Conservation (phyloP, 306 rosid species). For the Cicer chorassanicum region DNA sequence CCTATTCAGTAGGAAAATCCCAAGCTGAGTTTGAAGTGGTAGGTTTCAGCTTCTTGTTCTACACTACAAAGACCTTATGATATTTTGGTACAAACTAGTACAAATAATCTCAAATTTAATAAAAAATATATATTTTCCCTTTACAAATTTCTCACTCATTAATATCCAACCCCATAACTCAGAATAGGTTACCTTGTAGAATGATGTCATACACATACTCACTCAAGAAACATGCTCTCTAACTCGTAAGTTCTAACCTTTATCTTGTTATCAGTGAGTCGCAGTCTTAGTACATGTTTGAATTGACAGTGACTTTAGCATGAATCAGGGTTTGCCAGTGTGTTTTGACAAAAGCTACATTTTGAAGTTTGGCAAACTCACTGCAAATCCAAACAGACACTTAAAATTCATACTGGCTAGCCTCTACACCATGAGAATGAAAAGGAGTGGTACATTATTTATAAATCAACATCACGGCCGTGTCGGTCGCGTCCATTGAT, state of each 20-base stretch:
- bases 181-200: constrained; percentile 33
- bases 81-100: constrained; percentile 39
- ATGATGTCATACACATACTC: constrained; percentile 16
- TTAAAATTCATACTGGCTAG: constrained; percentile 18
- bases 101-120: constrained; percentile 44
- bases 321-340: no score
- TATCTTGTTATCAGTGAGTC: constrained; percentile 25
- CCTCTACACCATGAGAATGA: constrained; percentile 31
- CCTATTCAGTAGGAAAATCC: constrained; percentile 13
- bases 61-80: constrained; percentile 35
- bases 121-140: constrained; percentile 34
- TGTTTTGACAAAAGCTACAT: no score
- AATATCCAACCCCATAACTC: constrained; percentile 26
- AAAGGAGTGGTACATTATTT: constrained; percentile 32
- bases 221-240: constrained; percentile 35
- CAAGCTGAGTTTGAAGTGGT: constrained; percentile 17
- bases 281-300: background rate
- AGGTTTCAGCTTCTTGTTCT: constrained; percentile 37
- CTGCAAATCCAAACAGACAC: no score
- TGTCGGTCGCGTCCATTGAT: constrained; percentile 66
- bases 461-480: constrained; percentile 53
- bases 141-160: constrained; percentile 40
- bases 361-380: no score
- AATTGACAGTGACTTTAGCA: no score
- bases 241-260: constrained; percentile 14